Base-by-base conservation (phyloP, 306 rosid genomes). In the Vigna trinervia region DNA sequence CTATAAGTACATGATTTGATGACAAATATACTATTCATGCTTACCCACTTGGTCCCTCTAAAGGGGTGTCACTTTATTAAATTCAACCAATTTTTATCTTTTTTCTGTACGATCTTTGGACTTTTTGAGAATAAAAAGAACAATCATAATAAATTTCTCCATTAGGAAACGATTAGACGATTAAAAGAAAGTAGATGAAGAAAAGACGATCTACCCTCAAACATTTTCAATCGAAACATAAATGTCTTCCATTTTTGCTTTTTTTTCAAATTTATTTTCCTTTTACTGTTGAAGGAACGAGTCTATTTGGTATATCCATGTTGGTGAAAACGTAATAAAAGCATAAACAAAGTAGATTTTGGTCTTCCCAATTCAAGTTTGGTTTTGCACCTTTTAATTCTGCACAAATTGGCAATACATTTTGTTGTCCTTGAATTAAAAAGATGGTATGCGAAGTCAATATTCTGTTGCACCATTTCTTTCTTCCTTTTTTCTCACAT, bases 401-500 rank as follows among this genome's bases (percentile, higher is more conserved):
- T 65, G 43, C 28, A 17, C 45, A 71, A 67, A n/a, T 59, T 52
- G 47, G 57, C 61, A 12, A 75, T 51, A 7, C 56, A 60, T 78
- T 23, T 51, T 54, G 73, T 51, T 54, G 73, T 30, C 81, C 76
- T 74, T 74, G 63, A 81, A 54, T 77, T 22, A 59, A 71, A 77
- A 63, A 62, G 78, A 80, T 81, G 75, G 76, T 38, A 0, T 11
- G 20, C 48, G 43, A 79, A 86, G 91, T 90, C 90, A 87, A 87
- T 84, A 43, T 83, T 87, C 38, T 23, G 90, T 70, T 87, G 85
- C 66, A 43, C 81, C 87, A 80, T 89, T 82, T 59, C 83, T 84
- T 80, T 86, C 85, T 77, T 79, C 79, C 85, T 78, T 82, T 82
- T 83, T 60, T 76, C 45, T 79, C 59, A 56, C 77, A 78, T 80